Evolutionary conservation across 2,329 filamentous ascomycete genomes (phyloP).

Genomic region (Biscogniauxia marginata): DNA sequence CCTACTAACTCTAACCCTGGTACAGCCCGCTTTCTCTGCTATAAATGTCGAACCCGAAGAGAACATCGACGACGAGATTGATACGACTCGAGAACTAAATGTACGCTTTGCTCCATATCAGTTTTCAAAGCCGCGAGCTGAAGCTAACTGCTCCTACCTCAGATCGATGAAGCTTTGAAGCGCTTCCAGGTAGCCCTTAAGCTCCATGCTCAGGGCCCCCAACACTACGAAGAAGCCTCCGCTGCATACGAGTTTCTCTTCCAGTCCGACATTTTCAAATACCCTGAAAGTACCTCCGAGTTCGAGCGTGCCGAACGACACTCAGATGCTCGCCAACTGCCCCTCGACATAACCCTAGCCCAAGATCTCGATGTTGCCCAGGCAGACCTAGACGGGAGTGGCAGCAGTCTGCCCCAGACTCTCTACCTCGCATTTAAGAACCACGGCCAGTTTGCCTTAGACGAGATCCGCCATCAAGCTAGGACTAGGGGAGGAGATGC

Average conservation of each 20-base stretch:
- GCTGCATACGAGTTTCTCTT: conserved; percentile 84
- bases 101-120: conserved; percentile 35
- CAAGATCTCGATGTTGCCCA: conserved; percentile 55
- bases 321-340: conserved; percentile 46
- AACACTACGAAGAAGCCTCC: conserved; percentile 71
- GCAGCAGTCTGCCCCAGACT: conserved; percentile 81
- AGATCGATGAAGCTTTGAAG: conserved; percentile 94
- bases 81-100: conserved; percentile 93
- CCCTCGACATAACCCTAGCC: conserved; percentile 47
- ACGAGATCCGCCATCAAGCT: conserved; percentile 60
- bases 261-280: conserved; percentile 89
- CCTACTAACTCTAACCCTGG: background rate
- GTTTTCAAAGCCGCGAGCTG: background rate
- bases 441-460: conserved; percentile 86
- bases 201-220: conserved; percentile 82
- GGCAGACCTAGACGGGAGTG: conserved; percentile 68
- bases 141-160: background rate
- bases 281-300: conserved; percentile 82
- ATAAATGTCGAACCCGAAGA: conserved; percentile 95
- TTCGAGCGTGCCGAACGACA: conserved; percentile 69
- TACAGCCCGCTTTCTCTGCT: conserved; percentile 72
- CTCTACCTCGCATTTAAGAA: conserved; percentile 95
- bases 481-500: conserved; percentile 29
- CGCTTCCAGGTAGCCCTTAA: conserved; percentile 90
- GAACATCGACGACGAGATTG: conserved; percentile 84